Evolutionary conservation across 495 filamentous ascomycete genomes (phyloP).

Genomic region (Neurospora discreta): DNA sequence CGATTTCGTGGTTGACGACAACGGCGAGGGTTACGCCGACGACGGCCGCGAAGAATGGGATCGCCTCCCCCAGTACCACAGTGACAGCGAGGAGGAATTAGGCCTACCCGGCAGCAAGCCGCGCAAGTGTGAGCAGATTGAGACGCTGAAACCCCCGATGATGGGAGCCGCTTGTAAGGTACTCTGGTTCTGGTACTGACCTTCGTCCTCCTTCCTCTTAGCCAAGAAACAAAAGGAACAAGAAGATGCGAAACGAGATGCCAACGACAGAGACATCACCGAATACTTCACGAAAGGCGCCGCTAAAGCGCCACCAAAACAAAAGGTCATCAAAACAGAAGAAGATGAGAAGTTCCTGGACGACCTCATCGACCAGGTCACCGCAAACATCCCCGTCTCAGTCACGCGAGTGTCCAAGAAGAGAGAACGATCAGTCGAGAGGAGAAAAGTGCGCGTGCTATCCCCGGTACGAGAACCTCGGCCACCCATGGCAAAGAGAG

Average conservation of each 20-base stretch:
- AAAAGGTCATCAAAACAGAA: constrained; percentile 64
- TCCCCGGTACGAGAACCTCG: constrained; percentile 51
- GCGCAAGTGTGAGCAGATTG: constrained; percentile 30
- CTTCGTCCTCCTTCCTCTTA: constrained; percentile 11
- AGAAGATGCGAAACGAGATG: constrained; percentile 73
- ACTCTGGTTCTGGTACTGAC: not conserved
- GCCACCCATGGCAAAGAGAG: constrained; percentile 36
- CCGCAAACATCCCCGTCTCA: constrained; percentile 61
- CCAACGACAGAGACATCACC: constrained; percentile 80
- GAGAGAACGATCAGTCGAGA: constrained; percentile 57
- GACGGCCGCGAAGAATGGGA: constrained; percentile 98
- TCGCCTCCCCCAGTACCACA: constrained; percentile 50
- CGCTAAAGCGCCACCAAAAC: constrained; percentile 54
- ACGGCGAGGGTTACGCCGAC: constrained; percentile 88
- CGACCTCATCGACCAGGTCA: constrained; percentile 78
- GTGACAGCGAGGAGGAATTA: constrained; percentile 62
- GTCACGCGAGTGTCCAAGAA: constrained; percentile 42
- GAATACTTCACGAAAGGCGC: constrained; percentile 83
- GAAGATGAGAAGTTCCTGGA: constrained; percentile 81
- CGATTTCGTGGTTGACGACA: constrained; percentile 94
- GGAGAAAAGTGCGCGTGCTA: constrained; percentile 66
- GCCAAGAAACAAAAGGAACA: constrained; percentile 86
- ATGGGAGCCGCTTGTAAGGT: not conserved
- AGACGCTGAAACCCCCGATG: not conserved
- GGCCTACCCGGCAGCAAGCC: constrained; percentile 45